Percentiles rank a stretch among this genome's conserved stretches.
Conservation (phyloP, 306 rosid species). For the apple (Malus domestica) region ASM211411v1 NC_041795.1:20215001-20215500, state of each 20-base stretch:
- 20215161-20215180: not conserved
- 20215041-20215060: conserved; percentile 52
- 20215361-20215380: not conserved
- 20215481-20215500: not conserved
- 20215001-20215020: conserved; percentile 1
- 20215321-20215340: not conserved
- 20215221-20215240: not conserved
- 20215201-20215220: not conserved
- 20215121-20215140: not conserved
- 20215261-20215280: not conserved
- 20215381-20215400: not conserved
- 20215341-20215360: not conserved
- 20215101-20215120: conserved; percentile 55
- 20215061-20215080: conserved; percentile 51
- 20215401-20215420: not conserved
- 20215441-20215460: not conserved
- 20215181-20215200: not conserved
- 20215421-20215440: not conserved
- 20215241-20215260: not conserved
- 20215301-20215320: not conserved
- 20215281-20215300: not conserved
- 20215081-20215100: conserved; percentile 68
- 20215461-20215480: not conserved
- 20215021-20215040: conserved; percentile 10
- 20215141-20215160: not conserved